Conservation (phyloP, 345 rosid species). For the Cochlearia excelsa region DNA sequence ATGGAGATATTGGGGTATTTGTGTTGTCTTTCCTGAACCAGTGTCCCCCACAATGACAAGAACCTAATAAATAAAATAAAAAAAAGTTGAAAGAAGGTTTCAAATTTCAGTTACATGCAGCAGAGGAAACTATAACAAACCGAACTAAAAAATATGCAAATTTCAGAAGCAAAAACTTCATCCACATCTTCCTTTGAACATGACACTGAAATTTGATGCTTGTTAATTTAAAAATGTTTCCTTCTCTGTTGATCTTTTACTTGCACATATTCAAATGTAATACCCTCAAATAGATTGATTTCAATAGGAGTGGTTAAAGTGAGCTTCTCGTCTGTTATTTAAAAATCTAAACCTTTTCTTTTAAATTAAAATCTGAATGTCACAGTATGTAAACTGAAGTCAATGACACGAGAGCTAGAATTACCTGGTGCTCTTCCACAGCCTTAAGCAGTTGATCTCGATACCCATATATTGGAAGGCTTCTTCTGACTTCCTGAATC, state of each 20-base stretch:
- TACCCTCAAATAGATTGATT: slow-evolving; percentile 1
- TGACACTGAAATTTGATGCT: slow-evolving; percentile 5
- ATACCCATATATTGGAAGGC: slow-evolving; percentile 77
- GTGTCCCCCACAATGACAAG: slow-evolving; percentile 98
- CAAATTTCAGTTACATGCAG: slow-evolving; percentile 14
- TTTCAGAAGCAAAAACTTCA: slow-evolving; percentile 8
- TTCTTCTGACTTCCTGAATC: slow-evolving; percentile 75
- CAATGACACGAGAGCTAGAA: slow-evolving; percentile 14
- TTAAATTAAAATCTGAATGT: not conserved
- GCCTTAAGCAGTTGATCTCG: slow-evolving; percentile 83
- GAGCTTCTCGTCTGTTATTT: slow-evolving; percentile 10
- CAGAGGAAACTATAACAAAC: not conserved
- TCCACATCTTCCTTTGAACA: slow-evolving; percentile 14
- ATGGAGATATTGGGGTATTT: slow-evolving; percentile 92
- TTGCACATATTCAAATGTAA: slow-evolving; percentile 1
- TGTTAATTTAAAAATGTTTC: not conserved
- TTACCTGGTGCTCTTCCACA: slow-evolving; percentile 70
- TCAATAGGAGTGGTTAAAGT: not conserved
- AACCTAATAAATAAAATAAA: slow-evolving; percentile 44
- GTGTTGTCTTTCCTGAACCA: slow-evolving; percentile 98
- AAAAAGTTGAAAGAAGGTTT: slow-evolving; percentile 3
- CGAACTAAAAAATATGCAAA: not conserved
- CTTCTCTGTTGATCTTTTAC: slow-evolving; percentile 11
- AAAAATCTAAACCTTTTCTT: not conserved
- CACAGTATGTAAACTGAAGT: slow-evolving; percentile 4